Conservation (phyloP, 305 asterid genomes). For the Fraxinus latifolia region DNA sequence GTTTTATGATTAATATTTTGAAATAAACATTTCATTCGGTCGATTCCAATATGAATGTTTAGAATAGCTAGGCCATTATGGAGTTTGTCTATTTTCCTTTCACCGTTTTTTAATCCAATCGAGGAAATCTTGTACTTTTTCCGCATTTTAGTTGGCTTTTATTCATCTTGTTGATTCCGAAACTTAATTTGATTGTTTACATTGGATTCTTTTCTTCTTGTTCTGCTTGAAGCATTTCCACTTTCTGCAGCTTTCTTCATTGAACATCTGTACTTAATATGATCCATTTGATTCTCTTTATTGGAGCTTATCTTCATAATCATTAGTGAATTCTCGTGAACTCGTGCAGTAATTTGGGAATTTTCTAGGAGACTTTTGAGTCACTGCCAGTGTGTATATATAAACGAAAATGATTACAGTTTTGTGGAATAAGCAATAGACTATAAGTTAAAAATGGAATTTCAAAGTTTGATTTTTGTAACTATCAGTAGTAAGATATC, state of each 20-base stretch:
- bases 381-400: background rate
- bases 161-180: too few species aligned
- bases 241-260: background rate
- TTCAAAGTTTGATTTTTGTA: background rate
- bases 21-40: background rate
- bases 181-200: too few species aligned
- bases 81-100: background rate
- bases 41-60: background rate
- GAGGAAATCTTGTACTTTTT: background rate
- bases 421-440: background rate
- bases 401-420: background rate
- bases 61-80: background rate
- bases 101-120: background rate
- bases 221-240: background rate
- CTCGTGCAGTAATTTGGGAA: background rate
- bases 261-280: background rate
- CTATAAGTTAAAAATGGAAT: background rate
- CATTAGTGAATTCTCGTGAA: background rate
- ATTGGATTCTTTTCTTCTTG: background rate
- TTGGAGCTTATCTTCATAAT: background rate
- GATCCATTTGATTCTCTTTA: background rate
- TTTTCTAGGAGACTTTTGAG: background rate
- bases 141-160: too few species aligned
- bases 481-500: background rate
- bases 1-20: background rate